Evolutionary conservation across 2,329 filamentous ascomycete species (phyloP).

Genomic region (Penicillium sp.): DNA sequence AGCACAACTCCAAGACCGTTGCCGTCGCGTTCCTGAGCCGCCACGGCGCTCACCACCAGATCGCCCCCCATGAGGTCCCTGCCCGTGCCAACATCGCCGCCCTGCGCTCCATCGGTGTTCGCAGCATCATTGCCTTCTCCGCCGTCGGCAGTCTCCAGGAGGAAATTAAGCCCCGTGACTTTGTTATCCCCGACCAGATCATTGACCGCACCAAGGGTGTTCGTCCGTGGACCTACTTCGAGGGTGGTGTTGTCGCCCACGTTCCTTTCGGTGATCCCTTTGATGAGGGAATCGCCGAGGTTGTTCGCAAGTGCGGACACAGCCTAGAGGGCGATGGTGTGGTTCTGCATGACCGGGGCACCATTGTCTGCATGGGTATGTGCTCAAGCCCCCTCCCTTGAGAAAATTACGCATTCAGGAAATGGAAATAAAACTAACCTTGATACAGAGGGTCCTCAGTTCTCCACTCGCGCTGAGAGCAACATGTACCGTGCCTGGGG

Average conservation of each 20-base stretch:
- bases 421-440: neutral
- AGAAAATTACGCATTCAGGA: neutral
- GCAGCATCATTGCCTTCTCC: constrained; percentile 88
- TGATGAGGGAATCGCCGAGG: constrained; percentile 70
- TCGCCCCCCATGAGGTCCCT: constrained; percentile 92
- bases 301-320: constrained; percentile 75
- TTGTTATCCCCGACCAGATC: constrained; percentile 92
- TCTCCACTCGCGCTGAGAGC: constrained; percentile 92
- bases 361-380: constrained; percentile 86
- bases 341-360: constrained; percentile 77
- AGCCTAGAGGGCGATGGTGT: constrained; percentile 80
- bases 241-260: constrained; percentile 79
- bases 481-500: constrained; percentile 94
- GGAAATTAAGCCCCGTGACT: constrained; percentile 91
- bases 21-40: constrained; percentile 88
- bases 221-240: constrained; percentile 91
- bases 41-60: constrained; percentile 83
- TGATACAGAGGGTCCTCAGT: constrained; percentile 82
- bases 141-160: constrained; percentile 91
- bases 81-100: constrained; percentile 96
- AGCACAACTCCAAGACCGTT: constrained; percentile 59
- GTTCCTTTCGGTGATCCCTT: constrained; percentile 96
- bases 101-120: constrained; percentile 83
- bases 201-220: constrained; percentile 97
- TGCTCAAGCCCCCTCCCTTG: constrained; percentile 11